A percentile compares a stretch with the other conserved stretches of the same genome.
These are phyloP conservation scores for Eucalyptus curtisii DNA, from an alignment of 345 rosid genomes.

Conservation along the genomic window DNA sequence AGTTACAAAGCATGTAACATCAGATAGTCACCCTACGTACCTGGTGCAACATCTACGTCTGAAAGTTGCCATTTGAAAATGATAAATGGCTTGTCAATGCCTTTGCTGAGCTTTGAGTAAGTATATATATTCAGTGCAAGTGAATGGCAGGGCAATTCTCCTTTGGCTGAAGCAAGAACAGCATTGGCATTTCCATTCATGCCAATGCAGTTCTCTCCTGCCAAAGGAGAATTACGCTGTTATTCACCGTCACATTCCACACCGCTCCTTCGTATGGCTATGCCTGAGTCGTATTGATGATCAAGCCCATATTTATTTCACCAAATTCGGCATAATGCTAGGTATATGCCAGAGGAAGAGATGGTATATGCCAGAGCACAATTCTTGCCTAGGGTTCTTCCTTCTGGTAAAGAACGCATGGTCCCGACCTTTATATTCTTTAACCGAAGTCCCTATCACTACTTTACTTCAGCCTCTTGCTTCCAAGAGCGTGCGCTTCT, in stretches of 20 bases:
- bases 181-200: not conserved
- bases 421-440: not conserved
- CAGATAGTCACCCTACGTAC: not conserved
- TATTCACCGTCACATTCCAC: not conserved
- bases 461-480: not conserved
- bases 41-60: not conserved
- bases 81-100: not conserved
- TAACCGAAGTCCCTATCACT: not conserved
- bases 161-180: not conserved
- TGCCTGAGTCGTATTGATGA: not conserved
- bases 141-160: constrained; percentile 6
- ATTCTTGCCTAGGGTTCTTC: not conserved
- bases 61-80: not conserved
- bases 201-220: not conserved
- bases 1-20: not conserved
- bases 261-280: not conserved
- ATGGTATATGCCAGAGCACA: not conserved
- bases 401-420: not conserved
- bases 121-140: not conserved
- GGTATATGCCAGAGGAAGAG: not conserved
- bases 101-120: too few species aligned
- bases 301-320: not conserved
- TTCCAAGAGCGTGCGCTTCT: not conserved
- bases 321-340: not conserved
- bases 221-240: not conserved